A percentile compares a stretch with the other conserved stretches of the same genome.
Evolutionary conservation across 768 basidiomycete genomes (phyloP).

Genomic region (Lentinus brumalis): DNA sequence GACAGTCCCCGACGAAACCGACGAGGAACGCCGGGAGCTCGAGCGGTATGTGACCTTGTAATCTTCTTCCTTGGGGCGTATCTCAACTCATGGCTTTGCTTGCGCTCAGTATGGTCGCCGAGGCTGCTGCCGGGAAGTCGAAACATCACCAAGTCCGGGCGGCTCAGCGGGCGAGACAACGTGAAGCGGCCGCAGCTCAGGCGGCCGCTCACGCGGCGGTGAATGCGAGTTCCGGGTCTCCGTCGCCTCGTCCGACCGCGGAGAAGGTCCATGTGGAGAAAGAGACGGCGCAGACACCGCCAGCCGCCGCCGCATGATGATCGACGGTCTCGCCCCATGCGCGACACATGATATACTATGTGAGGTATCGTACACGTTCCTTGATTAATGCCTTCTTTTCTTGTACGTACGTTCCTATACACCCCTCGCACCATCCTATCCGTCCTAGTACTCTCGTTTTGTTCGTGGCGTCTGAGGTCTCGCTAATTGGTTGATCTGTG

Average conservation of each 20-base stretch:
- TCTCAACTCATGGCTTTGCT: neutral
- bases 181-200: neutral
- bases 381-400: too few relatives aligned
- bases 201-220: neutral
- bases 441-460: neutral
- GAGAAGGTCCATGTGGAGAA: slow-evolving; percentile 1
- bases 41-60: slow-evolving; percentile 84
- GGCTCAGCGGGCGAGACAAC: slow-evolving; percentile 5
- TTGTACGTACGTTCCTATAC: too few relatives aligned
- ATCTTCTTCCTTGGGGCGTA: too few relatives aligned
- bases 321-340: too few relatives aligned
- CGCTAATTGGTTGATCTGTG: neutral
- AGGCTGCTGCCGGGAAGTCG: slow-evolving; percentile 74
- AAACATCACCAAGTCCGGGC: slow-evolving; percentile 45
- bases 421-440: too few relatives aligned
- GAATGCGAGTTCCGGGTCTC: neutral
- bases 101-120: slow-evolving; percentile 73
- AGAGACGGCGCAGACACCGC: slow-evolving; percentile 1
- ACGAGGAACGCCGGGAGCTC: slow-evolving; percentile 91
- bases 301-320: slow-evolving; percentile 8
- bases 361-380: too few relatives aligned
- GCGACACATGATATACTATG: too few relatives aligned
- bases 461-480: neutral
- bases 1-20: slow-evolving; percentile 83
- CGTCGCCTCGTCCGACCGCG: neutral